phyloP scores from a whole-genome alignment of 169 alveolate genomes.

The Plasmodium vivax region DNA sequence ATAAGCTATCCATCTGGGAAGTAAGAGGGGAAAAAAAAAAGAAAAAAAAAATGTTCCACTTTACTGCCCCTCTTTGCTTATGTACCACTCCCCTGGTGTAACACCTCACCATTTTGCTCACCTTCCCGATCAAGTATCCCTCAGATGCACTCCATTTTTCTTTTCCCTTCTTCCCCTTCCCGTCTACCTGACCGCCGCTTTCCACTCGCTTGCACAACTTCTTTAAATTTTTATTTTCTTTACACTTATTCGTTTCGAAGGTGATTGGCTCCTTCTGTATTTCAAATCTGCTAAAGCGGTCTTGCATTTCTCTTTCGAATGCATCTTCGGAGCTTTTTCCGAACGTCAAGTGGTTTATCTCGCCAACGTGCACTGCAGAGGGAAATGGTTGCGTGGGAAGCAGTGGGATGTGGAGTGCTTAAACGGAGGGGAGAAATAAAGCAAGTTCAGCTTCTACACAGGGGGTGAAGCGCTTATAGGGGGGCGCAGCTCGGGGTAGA shows the following conservation, averaged over 20 bases:
- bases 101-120: constrained; percentile 15
- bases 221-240: constrained; percentile 7
- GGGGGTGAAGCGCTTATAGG: neutral
- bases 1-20: constrained; percentile 25
- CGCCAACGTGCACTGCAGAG: constrained; percentile 14
- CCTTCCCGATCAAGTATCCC: neutral
- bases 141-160: neutral
- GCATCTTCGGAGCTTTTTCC: neutral
- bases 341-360: neutral
- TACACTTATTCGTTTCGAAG: constrained; percentile 22
- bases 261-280: neutral
- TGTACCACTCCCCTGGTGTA: neutral
- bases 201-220: neutral
- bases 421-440: neutral
- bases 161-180: neutral
- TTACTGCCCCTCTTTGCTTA: neutral
- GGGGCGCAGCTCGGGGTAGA: neutral
- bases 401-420: neutral
- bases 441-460: neutral
- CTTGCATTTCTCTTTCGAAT: neutral
- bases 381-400: neutral
- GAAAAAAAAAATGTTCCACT: neutral
- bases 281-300: neutral
- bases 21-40: neutral
- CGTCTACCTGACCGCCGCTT: neutral